A percentile compares a stretch with the other conserved stretches of the same genome.
These are phyloP conservation scores for Coemansia sp. DNA, from an alignment of 192 early-diverging fungal genomes.

Conservation along the genomic window DNA sequence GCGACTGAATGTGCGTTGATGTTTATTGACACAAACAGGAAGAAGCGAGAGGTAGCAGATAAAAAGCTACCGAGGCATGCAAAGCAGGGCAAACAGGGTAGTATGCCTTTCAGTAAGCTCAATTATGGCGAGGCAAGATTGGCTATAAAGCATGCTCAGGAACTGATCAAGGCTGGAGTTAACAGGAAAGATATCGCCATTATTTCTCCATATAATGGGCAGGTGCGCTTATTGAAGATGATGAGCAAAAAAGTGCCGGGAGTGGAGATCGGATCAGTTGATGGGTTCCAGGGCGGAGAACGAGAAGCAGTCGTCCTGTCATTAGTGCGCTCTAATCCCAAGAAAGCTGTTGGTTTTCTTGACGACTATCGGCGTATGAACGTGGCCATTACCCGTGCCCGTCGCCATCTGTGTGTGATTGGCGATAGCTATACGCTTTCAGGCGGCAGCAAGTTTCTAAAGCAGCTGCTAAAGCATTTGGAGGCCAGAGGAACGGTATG, in stretches of 20 bases:
- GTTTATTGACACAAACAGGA: constrained; percentile 62
- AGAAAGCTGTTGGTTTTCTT: constrained; percentile 80
- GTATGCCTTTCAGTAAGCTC: constrained; percentile 48
- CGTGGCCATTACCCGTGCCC: constrained; percentile 86
- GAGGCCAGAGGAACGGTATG: constrained; percentile 50
- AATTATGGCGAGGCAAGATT: constrained; percentile 76
- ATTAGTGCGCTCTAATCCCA: constrained; percentile 78
- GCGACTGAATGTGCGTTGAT: constrained; percentile 61
- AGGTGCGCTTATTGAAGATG: constrained; percentile 59
- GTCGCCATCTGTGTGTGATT: constrained; percentile 80
- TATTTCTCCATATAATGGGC: constrained; percentile 84
- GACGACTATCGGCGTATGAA: constrained; percentile 78
- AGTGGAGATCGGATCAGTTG: constrained; percentile 79
- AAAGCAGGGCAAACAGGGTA: no score
- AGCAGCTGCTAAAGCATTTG: constrained; percentile 52
- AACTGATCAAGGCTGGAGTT: constrained; percentile 65
- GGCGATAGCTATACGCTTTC: constrained; percentile 68
- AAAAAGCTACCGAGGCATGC: no score
- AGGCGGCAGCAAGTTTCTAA: constrained; percentile 42
- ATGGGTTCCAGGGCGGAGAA: constrained; percentile 91
- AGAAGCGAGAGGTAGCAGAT: no score
- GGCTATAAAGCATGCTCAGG: constrained; percentile 60
- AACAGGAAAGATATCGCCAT: constrained; percentile 67
- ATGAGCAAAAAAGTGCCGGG: constrained; percentile 57
- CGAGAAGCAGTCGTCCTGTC: constrained; percentile 81